Base-by-base conservation (phyloP, 441 rosid genomes). In the Geranium incanum region DNA sequence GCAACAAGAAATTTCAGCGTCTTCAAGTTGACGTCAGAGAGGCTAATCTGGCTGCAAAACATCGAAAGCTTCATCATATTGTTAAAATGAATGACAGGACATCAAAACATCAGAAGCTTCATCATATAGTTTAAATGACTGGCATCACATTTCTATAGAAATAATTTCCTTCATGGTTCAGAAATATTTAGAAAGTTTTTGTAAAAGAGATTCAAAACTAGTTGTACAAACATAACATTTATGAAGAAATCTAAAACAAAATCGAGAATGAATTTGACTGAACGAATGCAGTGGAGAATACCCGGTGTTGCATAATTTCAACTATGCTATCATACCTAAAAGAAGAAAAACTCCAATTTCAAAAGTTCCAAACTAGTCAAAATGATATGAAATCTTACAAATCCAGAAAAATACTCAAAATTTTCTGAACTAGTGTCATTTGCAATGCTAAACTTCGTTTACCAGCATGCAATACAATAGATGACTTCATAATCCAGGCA, bases 1-100 rank as follows among this genome's bases (percentile, higher is more conserved):
- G 84, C 50, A 28, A 77, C 76, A 68, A 86, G 75, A 76, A 91
- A 82, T 76, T 84, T 85, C 79, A 86, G 79, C 78, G 95, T 86
- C 88, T 83, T 89, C 75, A 82, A 50, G 66, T 84, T 85, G 48
- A 81, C 80, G 66, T 86, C 93, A 52, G 89, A 78, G 70, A 81
- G 60, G 78, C 70, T 78, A 55, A 78, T 76, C 84, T 85, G 91
- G 66, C 98, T 93, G 75, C 81, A 84, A 21, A 69, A 80, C 70
- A 71, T 18, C 4, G 48, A 64, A 60, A 83, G 23, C 33, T 75
- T 66, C 62, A 39, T 0, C 74, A 19, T 74, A 50, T 64, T 70
- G 39, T 52, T 66, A 66, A 21, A 45, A 62, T 12, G 41, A 52
- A 45, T 19, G 15, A 48, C 33, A 28, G 1, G 33, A 28, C 33